phyloP scores from a whole-genome alignment of 1,284 basidiomycete species.

The Cryptococcus jaspeensis region DNA sequence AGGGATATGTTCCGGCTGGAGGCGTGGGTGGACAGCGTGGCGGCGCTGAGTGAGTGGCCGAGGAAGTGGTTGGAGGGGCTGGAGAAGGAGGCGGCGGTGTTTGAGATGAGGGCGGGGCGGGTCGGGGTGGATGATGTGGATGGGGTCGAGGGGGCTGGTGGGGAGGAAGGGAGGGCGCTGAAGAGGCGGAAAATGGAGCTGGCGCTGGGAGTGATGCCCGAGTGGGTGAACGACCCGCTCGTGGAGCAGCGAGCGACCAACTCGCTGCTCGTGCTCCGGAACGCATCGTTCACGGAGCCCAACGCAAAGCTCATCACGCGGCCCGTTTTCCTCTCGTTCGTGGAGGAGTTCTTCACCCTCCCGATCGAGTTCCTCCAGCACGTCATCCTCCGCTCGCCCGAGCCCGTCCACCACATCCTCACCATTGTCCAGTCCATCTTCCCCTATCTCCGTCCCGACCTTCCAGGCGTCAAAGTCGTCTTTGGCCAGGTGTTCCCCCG shows the following conservation, averaged over 20 bases:
- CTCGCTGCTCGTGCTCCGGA: constrained; percentile 40
- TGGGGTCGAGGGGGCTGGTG: neutral
- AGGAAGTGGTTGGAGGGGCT: constrained; percentile 35
- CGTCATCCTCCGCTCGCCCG: constrained; percentile 30
- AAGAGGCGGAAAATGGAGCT: neutral
- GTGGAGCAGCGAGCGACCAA: constrained; percentile 34
- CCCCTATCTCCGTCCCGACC: constrained; percentile 18
- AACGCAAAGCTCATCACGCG: constrained; percentile 36
- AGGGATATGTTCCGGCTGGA: constrained; percentile 35
- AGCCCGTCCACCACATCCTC: constrained; percentile 39
- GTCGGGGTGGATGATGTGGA: neutral
- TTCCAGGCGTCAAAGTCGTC: constrained; percentile 7
- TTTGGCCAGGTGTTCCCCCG: constrained; percentile 30
- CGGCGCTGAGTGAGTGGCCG: constrained; percentile 36
- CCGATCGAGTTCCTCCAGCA: constrained; percentile 36
- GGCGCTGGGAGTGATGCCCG: constrained; percentile 30
- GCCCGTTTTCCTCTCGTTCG: constrained; percentile 22
- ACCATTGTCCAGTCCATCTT: constrained; percentile 32
- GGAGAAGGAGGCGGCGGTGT: constrained; percentile 31
- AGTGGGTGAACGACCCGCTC: constrained; percentile 29
- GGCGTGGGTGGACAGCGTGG: constrained; percentile 33
- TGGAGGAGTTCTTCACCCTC: constrained; percentile 37
- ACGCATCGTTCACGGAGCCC: constrained; percentile 27
- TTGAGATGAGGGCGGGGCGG: constrained; percentile 3
- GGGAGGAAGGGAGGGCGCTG: neutral